Percentiles rank a stretch among this genome's conserved stretches.
Evolutionary conservation across 495 filamentous ascomycete species (phyloP).

Genomic region (Pyrenula massariospora): DNA sequence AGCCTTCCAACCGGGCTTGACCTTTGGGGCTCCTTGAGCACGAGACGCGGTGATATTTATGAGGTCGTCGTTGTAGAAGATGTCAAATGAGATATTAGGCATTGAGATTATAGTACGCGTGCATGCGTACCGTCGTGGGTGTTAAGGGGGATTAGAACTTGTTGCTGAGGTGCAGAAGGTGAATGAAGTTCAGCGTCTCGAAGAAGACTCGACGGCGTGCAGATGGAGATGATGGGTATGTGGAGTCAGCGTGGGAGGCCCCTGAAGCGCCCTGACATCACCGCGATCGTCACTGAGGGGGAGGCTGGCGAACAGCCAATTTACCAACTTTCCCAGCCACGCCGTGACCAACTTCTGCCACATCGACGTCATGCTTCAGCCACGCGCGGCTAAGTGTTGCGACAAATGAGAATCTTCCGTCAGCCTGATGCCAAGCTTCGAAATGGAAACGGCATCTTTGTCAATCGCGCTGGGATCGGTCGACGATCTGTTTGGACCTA

Average conservation of each 20-base stretch:
- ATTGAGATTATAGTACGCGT: background rate
- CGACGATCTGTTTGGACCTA: no score
- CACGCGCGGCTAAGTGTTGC: no score
- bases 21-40: slow-evolving; percentile 1
- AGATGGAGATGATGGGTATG: no score
- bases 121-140: background rate
- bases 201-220: no score
- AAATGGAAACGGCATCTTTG: no score
- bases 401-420: no score
- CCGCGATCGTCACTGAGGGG: background rate
- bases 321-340: background rate
- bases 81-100: slow-evolving; percentile 2
- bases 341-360: background rate
- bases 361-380: background rate
- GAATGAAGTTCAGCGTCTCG: background rate
- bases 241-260: no score
- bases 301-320: background rate
- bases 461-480: no score
- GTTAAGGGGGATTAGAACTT: background rate
- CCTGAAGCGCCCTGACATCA: background rate
- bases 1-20: slow-evolving; percentile 2
- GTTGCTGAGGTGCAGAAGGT: background rate
- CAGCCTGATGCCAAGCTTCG: background rate
- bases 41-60: slow-evolving; percentile 3
- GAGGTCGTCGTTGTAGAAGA: slow-evolving; percentile 3